Conservation (phyloP, 108 stramenopile genomes). For the Pseudonitzschia multistriata region DNA sequence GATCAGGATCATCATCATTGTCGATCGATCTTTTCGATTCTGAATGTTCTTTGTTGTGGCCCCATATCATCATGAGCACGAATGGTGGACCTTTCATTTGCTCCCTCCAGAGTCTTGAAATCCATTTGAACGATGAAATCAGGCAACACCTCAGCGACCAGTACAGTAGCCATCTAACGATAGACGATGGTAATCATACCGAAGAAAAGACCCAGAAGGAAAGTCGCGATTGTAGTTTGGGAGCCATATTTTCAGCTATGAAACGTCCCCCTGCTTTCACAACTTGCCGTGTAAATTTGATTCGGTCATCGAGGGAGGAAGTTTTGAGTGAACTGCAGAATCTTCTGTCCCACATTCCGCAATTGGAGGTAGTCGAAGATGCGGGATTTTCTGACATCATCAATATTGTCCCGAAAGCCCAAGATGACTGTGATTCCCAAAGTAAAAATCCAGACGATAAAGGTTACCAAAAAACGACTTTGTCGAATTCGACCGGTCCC, state of each 20-base stretch:
- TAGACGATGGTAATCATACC: background rate
- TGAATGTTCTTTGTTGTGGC: background rate
- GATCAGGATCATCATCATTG: too few relatives aligned
- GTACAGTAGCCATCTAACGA: background rate
- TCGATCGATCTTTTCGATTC: too few relatives aligned
- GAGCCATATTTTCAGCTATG: conserved; percentile 44
- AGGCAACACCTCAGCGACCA: conserved; percentile 13
- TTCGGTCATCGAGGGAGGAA: conserved; percentile 39
- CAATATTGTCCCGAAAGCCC: conserved; percentile 12
- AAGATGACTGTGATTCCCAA: background rate
- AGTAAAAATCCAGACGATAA: too few relatives aligned
- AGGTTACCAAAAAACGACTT: background rate
- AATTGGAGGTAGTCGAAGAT: conserved; percentile 11
- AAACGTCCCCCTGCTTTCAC: conserved; percentile 49
- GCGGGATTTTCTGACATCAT: conserved; percentile 30
- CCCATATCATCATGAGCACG: background rate
- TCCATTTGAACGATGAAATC: conserved; percentile 23
- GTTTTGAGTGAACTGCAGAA: conserved; percentile 35
- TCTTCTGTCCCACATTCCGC: conserved; percentile 14
- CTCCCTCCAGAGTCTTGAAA: conserved; percentile 25
- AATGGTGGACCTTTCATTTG: conserved; percentile 9
- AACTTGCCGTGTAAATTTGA: conserved; percentile 56
- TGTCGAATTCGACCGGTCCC: background rate
- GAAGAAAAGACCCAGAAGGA: background rate
- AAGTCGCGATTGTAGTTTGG: conserved; percentile 23